phyloP scores from a whole-genome alignment of 2,329 filamentous ascomycete species.

The Fusarium piperis region DNA sequence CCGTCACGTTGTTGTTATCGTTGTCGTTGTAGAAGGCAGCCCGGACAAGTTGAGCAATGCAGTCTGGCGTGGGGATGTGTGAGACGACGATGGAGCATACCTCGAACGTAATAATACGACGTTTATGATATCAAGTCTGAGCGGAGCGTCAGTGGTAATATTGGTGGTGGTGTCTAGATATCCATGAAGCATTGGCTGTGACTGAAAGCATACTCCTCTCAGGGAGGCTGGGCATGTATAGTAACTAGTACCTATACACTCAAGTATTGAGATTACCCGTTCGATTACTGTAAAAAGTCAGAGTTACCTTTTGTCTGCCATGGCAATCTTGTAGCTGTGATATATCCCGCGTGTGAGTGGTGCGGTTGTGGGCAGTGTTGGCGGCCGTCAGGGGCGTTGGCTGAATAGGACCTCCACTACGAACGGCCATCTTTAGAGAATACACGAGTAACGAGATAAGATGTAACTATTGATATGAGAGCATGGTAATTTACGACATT shows the following conservation, averaged over 20 bases:
- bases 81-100: slow-evolving; percentile 20
- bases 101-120: slow-evolving; percentile 30
- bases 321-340: not conserved
- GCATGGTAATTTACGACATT: not conserved
- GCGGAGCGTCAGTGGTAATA: not conserved
- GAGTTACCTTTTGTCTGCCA: not conserved
- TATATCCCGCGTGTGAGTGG: not conserved
- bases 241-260: not conserved
- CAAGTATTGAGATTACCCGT: not conserved
- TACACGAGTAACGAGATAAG: not conserved
- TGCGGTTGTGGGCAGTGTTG: not conserved
- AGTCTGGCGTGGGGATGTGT: slow-evolving; percentile 17
- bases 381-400: not conserved
- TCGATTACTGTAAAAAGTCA: not conserved
- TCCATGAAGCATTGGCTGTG: not conserved
- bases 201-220: not conserved
- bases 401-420: not conserved
- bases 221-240: not conserved
- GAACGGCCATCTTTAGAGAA: not conserved
- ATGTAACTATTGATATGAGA: fast-evolving
- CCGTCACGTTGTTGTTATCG: slow-evolving; percentile 3
- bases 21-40: slow-evolving; percentile 10
- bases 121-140: slow-evolving; percentile 38
- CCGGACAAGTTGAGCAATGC: slow-evolving; percentile 29
- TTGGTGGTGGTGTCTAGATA: not conserved